phyloP scores from a whole-genome alignment of 208 protist genomes.

The Crithidia sp. region DNA sequence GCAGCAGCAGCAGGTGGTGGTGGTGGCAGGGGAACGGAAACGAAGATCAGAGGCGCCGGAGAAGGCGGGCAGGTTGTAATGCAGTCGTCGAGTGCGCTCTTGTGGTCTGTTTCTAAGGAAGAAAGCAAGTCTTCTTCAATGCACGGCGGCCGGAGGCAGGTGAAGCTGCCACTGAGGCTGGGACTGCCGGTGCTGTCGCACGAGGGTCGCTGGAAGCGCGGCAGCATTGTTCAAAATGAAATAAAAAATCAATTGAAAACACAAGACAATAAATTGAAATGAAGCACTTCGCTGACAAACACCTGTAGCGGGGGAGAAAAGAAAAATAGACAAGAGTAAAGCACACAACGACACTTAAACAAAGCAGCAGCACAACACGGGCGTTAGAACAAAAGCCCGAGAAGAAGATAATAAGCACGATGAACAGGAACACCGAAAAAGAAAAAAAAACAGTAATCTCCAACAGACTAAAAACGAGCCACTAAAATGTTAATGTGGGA shows the following conservation, averaged over 20 bases:
- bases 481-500: not conserved
- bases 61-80: not conserved
- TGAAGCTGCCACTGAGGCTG: constrained; percentile 3
- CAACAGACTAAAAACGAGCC: not conserved
- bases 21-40: constrained; percentile 15
- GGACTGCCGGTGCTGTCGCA: not conserved
- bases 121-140: constrained; percentile 21
- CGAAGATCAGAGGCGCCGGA: constrained; percentile 15
- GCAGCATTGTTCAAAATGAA: not conserved
- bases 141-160: not conserved
- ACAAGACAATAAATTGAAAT: too few species aligned
- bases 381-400: too few species aligned
- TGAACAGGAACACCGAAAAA: not conserved
- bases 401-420: too few species aligned
- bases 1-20: too few species aligned
- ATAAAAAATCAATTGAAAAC: not conserved
- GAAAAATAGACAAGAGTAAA: not conserved
- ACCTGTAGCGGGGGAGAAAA: not conserved
- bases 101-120: constrained; percentile 6
- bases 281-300: too few species aligned
- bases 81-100: not conserved
- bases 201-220: not conserved
- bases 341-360: too few species aligned
- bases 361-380: too few species aligned
- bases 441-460: not conserved